Evolutionary conservation across 2,329 filamentous ascomycete species (phyloP).

Genomic region (Neonectria coccinea): DNA sequence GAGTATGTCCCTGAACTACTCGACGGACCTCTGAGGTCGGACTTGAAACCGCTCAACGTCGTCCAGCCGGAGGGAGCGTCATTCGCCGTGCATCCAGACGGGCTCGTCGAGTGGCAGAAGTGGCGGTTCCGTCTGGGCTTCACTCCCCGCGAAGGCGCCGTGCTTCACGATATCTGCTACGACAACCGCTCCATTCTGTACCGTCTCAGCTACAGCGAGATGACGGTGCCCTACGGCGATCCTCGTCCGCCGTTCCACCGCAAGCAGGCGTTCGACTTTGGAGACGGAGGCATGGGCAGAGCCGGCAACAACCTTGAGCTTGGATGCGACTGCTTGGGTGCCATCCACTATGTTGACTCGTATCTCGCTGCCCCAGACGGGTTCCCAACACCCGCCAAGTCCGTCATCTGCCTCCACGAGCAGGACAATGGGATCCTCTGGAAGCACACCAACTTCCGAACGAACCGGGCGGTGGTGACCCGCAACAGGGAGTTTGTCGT

Average conservation of each 20-base stretch:
- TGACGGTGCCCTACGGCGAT: conserved; percentile 77
- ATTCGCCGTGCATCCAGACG: conserved; percentile 66
- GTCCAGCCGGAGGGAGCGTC: conserved; percentile 76
- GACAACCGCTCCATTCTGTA: conserved; percentile 74
- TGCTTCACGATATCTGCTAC: conserved; percentile 77
- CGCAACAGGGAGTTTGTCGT: conserved; percentile 72
- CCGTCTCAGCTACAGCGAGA: conserved; percentile 75
- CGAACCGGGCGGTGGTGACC: conserved; percentile 69
- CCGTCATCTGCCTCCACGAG: conserved; percentile 77
- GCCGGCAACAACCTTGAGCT: conserved; percentile 76
- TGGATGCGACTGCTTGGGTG: conserved; percentile 77
- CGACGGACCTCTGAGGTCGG: conserved; percentile 58
- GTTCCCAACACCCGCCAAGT: conserved; percentile 62
- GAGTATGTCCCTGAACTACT: conserved; percentile 66
- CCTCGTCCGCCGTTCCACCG: conserved; percentile 73
- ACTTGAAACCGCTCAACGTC: conserved; percentile 78
- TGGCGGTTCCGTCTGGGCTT: conserved; percentile 79
- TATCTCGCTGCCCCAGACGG: conserved; percentile 66
- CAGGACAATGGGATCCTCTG: conserved; percentile 77
- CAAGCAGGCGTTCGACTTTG: conserved; percentile 79
- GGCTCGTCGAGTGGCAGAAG: conserved; percentile 69
- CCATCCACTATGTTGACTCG: conserved; percentile 73
- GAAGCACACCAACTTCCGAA: conserved; percentile 80
- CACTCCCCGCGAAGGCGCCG: conserved; percentile 77
- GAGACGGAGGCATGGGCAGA: conserved; percentile 75